A percentile compares a stretch with the other conserved stretches of the same genome.
Conservation (phyloP, 179 eudicot genomes). For the Vitellaria paradoxa region DNA sequence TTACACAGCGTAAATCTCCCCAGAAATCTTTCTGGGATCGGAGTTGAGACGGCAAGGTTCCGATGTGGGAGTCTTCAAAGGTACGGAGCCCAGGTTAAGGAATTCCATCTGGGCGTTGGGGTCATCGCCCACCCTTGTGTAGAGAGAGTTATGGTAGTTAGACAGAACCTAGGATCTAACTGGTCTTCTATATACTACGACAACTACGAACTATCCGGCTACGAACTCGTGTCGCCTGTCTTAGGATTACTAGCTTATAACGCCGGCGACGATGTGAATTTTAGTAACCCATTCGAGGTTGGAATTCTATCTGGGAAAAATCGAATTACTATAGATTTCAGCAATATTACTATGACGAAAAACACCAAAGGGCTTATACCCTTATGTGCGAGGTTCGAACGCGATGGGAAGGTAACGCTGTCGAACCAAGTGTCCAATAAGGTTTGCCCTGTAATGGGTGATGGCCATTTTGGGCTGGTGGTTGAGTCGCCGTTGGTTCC, state of each 20-base stretch:
- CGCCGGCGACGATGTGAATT: conserved; percentile 45
- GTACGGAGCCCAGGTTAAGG: conserved; percentile 66
- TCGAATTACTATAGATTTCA: conserved; percentile 62
- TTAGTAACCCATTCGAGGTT: conserved; percentile 57
- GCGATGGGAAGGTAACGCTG: conserved; percentile 47
- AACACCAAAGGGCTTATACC: conserved; percentile 40
- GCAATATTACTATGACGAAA: conserved; percentile 18
- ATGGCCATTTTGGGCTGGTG: conserved; percentile 78
- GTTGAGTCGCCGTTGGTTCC: conserved; percentile 45
- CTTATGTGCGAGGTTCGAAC: conserved; percentile 66
- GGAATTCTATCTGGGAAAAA: conserved; percentile 38
- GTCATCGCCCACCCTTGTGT: conserved; percentile 62
- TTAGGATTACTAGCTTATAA: conserved; percentile 80
- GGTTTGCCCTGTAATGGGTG: conserved; percentile 49
- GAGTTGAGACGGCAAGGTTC: conserved; percentile 42
- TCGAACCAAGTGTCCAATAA: conserved; percentile 40
- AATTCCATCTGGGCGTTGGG: conserved; percentile 53
- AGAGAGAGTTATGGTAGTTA: conserved; percentile 62
- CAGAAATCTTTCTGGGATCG: conserved; percentile 59
- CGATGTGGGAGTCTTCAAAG: conserved; percentile 84
- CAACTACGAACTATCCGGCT: conserved; percentile 56
- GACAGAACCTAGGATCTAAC: conserved; percentile 54
- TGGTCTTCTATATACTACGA: conserved; percentile 59
- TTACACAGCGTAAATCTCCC: conserved; percentile 51
- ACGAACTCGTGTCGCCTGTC: conserved; percentile 69